Conservation (phyloP, 441 rosid genomes). For the Populus hybrid region DNA sequence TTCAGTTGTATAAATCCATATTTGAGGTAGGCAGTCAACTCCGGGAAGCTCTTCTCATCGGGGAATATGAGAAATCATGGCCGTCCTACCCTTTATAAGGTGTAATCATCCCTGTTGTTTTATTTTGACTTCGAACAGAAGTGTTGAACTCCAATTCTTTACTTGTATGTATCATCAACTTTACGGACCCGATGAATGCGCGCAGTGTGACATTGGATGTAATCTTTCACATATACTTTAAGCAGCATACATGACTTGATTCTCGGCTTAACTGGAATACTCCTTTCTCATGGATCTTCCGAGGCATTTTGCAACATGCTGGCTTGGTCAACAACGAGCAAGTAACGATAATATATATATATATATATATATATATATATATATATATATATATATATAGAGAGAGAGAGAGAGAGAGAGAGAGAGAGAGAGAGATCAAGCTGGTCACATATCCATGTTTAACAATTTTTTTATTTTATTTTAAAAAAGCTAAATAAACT, state of each 20-base stretch:
- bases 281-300: background rate
- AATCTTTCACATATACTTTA: background rate
- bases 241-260: background rate
- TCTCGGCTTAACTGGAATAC: background rate
- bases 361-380: no score
- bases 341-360: background rate
- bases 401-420: no score
- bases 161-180: background rate
- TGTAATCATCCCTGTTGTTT: background rate
- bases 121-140: background rate
- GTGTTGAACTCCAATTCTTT: background rate
- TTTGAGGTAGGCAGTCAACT: background rate
- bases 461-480: no score
- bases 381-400: no score
- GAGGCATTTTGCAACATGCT: background rate
- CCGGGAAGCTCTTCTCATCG: background rate
- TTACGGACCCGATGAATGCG: background rate
- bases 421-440: no score
- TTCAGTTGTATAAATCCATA: conserved; percentile 23
- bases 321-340: background rate
- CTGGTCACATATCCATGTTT: no score
- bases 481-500: no score
- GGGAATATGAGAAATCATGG: background rate
- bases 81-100: conserved; percentile 3
- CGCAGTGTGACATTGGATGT: background rate